Evolutionary conservation across 805 yeast species (phyloP).

Genomic region (Yarrowia osloensis): DNA sequence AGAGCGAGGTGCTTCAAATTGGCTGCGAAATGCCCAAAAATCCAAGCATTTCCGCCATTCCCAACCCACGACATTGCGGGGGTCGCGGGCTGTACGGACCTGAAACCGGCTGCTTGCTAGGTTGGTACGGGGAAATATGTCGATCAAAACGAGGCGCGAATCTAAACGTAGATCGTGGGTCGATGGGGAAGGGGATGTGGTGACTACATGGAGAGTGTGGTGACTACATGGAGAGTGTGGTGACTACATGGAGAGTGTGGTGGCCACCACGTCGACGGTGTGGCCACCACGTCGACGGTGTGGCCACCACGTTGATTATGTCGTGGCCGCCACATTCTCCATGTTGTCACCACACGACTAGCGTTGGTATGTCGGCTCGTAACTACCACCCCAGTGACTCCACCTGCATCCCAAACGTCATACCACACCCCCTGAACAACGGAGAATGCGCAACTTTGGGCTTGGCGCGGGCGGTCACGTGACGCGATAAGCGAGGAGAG

Average conservation of each 20-base stretch:
- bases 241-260: background rate
- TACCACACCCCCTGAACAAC: constrained; percentile 13
- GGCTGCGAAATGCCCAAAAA: too few relatives aligned
- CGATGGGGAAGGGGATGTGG: background rate
- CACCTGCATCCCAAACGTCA: constrained; percentile 1
- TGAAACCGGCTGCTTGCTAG: too few relatives aligned
- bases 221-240: background rate
- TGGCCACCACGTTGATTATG: background rate
- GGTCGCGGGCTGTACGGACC: too few relatives aligned
- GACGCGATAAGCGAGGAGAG: background rate
- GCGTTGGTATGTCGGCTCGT: background rate
- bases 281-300: background rate
- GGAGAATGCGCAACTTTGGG: constrained; percentile 2
- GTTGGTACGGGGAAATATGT: background rate
- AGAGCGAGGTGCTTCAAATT: background rate
- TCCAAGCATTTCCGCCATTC: too few relatives aligned
- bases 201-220: background rate
- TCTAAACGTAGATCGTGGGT: constrained; percentile 4
- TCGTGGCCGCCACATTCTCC: background rate
- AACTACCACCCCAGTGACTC: background rate
- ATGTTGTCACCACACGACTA: background rate
- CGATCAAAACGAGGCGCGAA: constrained; percentile 9
- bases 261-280: background rate
- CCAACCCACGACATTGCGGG: too few relatives aligned
- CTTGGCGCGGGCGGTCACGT: constrained; percentile 15